Evolutionary conservation across 352 stramenopile genomes (phyloP).

Genomic region (Phytophthora multivora): DNA sequence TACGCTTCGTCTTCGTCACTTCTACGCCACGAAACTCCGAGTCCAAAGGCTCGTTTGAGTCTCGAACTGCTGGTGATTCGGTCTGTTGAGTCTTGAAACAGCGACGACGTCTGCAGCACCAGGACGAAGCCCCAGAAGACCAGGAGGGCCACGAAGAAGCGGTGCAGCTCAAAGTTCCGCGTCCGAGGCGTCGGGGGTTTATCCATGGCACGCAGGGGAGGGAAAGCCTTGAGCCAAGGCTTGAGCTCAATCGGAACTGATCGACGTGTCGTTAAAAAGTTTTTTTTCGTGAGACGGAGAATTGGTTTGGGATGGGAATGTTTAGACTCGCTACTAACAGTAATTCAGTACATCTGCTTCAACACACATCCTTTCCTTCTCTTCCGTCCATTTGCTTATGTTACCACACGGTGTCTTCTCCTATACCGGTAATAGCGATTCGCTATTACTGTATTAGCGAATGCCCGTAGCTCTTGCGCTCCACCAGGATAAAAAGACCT

Average conservation of each 20-base stretch:
- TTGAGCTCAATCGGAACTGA: neutral
- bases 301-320: slow-evolving; percentile 16
- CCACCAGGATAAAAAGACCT: slow-evolving; percentile 24
- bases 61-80: slow-evolving; percentile 7
- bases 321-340: neutral
- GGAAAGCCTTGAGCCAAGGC: neutral
- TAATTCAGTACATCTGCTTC: neutral
- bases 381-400: neutral
- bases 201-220: slow-evolving; percentile 8
- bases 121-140: slow-evolving; percentile 23
- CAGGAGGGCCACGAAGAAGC: slow-evolving; percentile 22
- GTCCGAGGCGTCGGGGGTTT: neutral
- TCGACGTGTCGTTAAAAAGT: neutral
- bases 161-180: slow-evolving; percentile 6
- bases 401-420: neutral
- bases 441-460: too few species aligned
- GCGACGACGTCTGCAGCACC: slow-evolving; percentile 18
- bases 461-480: slow-evolving; percentile 33
- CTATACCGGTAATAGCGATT: too few species aligned
- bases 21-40: slow-evolving; percentile 9
- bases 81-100: slow-evolving; percentile 11
- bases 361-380: slow-evolving; percentile 14
- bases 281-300: slow-evolving; percentile 10
- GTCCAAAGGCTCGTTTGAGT: slow-evolving; percentile 4
- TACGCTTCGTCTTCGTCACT: neutral